Base-by-base conservation (phyloP, 1,284 basidiomycete genomes). In the Rhizopogon parksii region DNA sequence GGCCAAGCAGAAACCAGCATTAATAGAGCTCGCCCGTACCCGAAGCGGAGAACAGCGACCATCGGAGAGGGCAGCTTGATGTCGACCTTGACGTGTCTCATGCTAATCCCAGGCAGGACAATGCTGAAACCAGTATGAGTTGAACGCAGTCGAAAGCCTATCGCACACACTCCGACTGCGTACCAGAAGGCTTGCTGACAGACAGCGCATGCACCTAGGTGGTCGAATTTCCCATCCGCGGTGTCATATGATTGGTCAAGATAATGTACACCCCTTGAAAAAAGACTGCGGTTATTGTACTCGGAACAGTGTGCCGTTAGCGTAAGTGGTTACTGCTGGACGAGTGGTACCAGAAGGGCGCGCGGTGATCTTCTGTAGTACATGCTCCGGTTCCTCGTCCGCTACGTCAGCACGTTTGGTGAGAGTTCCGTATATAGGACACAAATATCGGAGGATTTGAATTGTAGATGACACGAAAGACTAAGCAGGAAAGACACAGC, bases 151-250 rank as follows among this genome's bases (percentile, higher is more conserved):
- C 1, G 39, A n/a, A 5, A 42, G 17, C 21, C 21, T 24, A 9
- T 9, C 9, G 38, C 8, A 12, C 5, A 17, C 83, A 90, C 88
- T 47, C 78, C 77, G 55, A 86, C 67, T 8, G 75, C 76, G 64
- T 80, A 87, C 85, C 85, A 88, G 67, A 88, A 83, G 57, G 86
- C 79, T 63, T 88, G 84, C 53, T 85, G 82, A 38, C 71, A 76
- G 54, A 85, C 64, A 49, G 88, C 68, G 50, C 79, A 72, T 35
- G 66, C 65, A 45, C 78, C 79, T 49, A 69, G 75, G 24, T 74
- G 68, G 54, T 79, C 73, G 82, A 83, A 88, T 15, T 72, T 67
- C 48, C 68, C 71, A 25, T 75, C 79, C n/a, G 63, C 56, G 5
- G 73, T 61, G 58, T 85, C 71, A 57, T 78, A 88, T 35, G 74